Evolutionary conservation across 2,329 filamentous ascomycete genomes (phyloP).

Genomic region (Cytospora leucostoma): DNA sequence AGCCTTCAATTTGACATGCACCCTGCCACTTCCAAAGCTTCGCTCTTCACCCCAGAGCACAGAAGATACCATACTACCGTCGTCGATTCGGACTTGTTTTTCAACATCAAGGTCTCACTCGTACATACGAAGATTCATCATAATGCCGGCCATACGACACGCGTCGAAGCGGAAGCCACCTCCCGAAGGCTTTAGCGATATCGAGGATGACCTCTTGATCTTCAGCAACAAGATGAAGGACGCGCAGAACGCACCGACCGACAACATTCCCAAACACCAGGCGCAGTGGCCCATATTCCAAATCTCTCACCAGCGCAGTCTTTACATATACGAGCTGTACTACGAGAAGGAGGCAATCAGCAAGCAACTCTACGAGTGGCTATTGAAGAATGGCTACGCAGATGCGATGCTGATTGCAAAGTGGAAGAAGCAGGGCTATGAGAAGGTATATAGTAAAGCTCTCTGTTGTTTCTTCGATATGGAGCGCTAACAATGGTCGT

Average conservation of each 20-base stretch:
- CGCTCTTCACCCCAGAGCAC: not conserved
- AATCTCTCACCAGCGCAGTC: slow-evolving; percentile 86
- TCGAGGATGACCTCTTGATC: slow-evolving; percentile 82
- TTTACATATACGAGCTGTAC: slow-evolving; percentile 97
- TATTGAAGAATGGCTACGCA: slow-evolving; percentile 94
- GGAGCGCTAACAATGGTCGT: slow-evolving; percentile 32
- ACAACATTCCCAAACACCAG: slow-evolving; percentile 80
- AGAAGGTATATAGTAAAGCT: slow-evolving; percentile 69
- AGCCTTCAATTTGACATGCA: slow-evolving; percentile 8
- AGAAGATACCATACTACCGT: not conserved
- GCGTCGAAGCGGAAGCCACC: slow-evolving; percentile 78
- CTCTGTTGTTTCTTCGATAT: not conserved
- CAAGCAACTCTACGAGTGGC: slow-evolving; percentile 89
- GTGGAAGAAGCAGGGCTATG: slow-evolving; percentile 99
- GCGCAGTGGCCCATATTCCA: slow-evolving; percentile 97
- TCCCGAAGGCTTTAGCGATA: slow-evolving; percentile 83
- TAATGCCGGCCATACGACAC: slow-evolving; percentile 77
- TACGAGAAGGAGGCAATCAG: slow-evolving; percentile 97
- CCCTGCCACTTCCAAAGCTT: not conserved
- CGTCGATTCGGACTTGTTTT: not conserved
- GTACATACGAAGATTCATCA: slow-evolving; percentile 12
- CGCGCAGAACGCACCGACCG: slow-evolving; percentile 85
- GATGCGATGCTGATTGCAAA: slow-evolving; percentile 96
- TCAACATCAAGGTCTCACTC: not conserved
- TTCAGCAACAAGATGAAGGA: slow-evolving; percentile 93